phyloP scores from a whole-genome alignment of 1,284 basidiomycete genomes.

The Agaricales sp. region DNA sequence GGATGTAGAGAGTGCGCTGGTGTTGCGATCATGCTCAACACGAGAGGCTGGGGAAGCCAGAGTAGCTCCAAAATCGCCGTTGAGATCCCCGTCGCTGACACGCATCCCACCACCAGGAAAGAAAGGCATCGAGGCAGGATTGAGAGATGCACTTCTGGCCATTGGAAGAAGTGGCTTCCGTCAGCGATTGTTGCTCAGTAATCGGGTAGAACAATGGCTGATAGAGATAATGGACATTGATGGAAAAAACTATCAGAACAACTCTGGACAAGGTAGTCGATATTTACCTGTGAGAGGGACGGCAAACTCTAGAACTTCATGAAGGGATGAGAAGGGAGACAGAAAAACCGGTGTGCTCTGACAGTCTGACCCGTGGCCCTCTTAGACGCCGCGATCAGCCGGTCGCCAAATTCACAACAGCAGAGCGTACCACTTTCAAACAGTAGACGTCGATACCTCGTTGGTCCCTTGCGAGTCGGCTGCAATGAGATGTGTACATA shows the following conservation, averaged over 20 bases:
- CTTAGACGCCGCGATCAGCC: neutral
- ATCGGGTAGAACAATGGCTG: slow-evolving; percentile 25
- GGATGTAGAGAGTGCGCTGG: slow-evolving; percentile 43
- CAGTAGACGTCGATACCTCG: too few species aligned
- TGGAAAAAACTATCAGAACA: too few species aligned
- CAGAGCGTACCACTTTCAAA: too few species aligned
- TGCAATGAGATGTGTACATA: too few species aligned
- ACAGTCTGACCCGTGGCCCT: neutral
- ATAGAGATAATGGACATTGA: neutral
- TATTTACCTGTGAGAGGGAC: neutral
- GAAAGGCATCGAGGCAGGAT: slow-evolving; percentile 75
- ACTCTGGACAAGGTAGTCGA: too few species aligned
- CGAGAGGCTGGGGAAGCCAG: slow-evolving; percentile 37
- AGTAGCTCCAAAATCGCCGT: slow-evolving; percentile 26
- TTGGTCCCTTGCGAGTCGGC: too few species aligned
- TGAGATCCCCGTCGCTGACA: slow-evolving; percentile 37
- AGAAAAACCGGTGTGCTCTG: neutral
- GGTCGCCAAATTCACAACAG: neutral
- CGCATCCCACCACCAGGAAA: slow-evolving; percentile 57
- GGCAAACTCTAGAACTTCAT: neutral
- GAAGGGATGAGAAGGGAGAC: neutral
- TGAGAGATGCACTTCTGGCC: slow-evolving; percentile 64
- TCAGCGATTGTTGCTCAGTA: slow-evolving; percentile 1
- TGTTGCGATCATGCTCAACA: slow-evolving; percentile 41
- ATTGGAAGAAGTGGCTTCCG: slow-evolving; percentile 21